phyloP scores from a whole-genome alignment of 176 grass and related monocot species.

The Oryza australiensis region DNA sequence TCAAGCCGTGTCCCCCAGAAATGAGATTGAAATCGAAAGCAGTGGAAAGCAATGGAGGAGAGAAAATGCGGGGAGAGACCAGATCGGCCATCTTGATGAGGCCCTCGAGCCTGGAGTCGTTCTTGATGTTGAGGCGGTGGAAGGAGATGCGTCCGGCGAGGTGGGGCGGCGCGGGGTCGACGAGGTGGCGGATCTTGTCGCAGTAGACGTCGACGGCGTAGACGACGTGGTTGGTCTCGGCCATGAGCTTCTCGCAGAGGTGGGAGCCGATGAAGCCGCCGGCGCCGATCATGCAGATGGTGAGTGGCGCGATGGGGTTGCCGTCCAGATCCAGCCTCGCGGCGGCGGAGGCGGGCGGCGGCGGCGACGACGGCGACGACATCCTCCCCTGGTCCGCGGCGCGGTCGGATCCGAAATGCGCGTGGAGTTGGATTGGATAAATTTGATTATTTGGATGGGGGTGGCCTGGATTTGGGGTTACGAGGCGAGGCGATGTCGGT shows the following conservation, averaged over 20 bases:
- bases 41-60: too few species aligned
- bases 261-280: constrained; percentile 97
- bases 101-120: constrained; percentile 87
- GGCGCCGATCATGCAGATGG: constrained; percentile 95
- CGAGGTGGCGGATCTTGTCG: constrained; percentile 99
- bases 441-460: too few species aligned
- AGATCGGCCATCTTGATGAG: constrained; percentile 96
- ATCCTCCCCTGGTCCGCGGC: constrained; percentile 24
- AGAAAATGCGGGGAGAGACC: constrained; percentile 20
- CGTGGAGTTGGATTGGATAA: not conserved
- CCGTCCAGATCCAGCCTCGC: constrained; percentile 86
- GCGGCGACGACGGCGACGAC: not conserved
- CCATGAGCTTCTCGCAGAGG: constrained; percentile 98
- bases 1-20: not conserved
- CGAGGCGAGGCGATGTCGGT: constrained; percentile 46
- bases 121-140: constrained; percentile 99
- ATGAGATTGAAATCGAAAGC: not conserved
- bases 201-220: constrained; percentile 92
- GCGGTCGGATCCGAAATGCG: constrained; percentile 33
- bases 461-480: not conserved
- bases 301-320: constrained; percentile 57
- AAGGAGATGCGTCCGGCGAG: constrained; percentile 72
- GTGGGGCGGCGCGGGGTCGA: constrained; percentile 59
- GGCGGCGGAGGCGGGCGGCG: not conserved
- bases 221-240: constrained; percentile 69